Conservation (phyloP, 1,139 yeast species). For the Saccharomycopsis crataegensis region DNA sequence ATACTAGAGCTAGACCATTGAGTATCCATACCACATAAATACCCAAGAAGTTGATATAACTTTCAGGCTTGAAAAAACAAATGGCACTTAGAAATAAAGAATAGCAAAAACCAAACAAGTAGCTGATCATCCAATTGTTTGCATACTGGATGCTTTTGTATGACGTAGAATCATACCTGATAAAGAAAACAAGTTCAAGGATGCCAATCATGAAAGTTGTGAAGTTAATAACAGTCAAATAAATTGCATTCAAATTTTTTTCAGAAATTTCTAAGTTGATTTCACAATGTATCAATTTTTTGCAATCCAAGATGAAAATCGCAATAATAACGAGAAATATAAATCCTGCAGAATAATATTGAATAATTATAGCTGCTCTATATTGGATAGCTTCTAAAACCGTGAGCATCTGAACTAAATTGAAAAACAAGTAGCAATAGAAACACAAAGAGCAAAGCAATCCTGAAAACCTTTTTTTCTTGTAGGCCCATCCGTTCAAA, state of each 20-base stretch:
- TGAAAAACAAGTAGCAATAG: conserved; percentile 6
- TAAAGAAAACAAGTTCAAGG: conserved; percentile 8
- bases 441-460: not conserved
- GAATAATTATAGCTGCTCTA: not conserved
- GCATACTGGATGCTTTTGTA: not conserved
- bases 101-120: conserved; percentile 10
- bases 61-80: conserved; percentile 4
- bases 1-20: conserved; percentile 2
- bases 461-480: conserved; percentile 6
- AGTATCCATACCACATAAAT: conserved; percentile 7
- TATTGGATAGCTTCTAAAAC: conserved; percentile 3
- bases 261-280: conserved; percentile 2
- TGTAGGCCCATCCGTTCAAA: conserved; percentile 4
- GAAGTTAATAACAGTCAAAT: not conserved
- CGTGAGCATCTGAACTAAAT: conserved; percentile 1
- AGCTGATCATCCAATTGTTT: conserved; percentile 6
- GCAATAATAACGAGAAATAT: conserved; percentile 1
- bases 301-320: not conserved
- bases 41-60: conserved; percentile 5
- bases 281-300: conserved; percentile 5
- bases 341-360: conserved; percentile 4
- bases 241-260: conserved; percentile 3
- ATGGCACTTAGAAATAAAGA: conserved; percentile 7
- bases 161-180: not conserved
- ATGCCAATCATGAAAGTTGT: conserved; percentile 13